Base-by-base conservation (phyloP, 1,284 basidiomycete genomes). In the Moniliophthora roreri region DNA sequence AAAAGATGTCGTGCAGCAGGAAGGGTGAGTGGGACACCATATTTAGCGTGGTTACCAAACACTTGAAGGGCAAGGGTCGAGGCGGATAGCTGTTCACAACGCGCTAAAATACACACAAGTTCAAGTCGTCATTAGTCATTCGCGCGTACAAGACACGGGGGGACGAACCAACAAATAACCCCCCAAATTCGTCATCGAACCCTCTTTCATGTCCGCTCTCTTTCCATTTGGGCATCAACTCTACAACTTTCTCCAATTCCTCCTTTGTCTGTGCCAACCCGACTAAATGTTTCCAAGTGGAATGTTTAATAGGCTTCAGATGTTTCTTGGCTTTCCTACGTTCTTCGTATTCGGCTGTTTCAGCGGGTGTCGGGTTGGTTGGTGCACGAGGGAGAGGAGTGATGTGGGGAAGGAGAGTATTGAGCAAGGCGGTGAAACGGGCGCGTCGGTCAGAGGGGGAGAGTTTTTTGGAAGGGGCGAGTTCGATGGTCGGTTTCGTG, bases 21-120 rank as follows among this genome's bases (percentile, higher is more conserved):
- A 13, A 80, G 68, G 0, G 76, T 72, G n/a, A 89, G 73, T 35
- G 72, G 67, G 11, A 87, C 60, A 48, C 78, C 76, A 62, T 87
- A 85, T 61, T 80, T 83, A 13, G 82, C 69, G 56, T 78, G 82
- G 62, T 85, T 68, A 23, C 80, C 78, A 62, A 84, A 86, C 15
- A 87, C 79, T 11, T 75, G 68, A 15, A 89, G 69, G 4, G 84
- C 83, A 36, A 85, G 73, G 28, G 70, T 62, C 0, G 82, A 79
- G 56, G 80, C 80, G 2, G 68, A 63, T 2, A 87, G 74, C 58
- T 84, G 75, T 52, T 76, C 72, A 50, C 84, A 86, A 9, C 84
- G 84, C 41, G 77, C 86, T 88, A 53, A n/a, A n/a, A n/a, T n/a
- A n/a, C n/a, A n/a, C n/a, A n/a, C n/a, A n/a, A n/a, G n/a, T n/a